phyloP scores from a whole-genome alignment of 225 moss, liverwort and hornwort species.

The Sphagnum contortum region DNA sequence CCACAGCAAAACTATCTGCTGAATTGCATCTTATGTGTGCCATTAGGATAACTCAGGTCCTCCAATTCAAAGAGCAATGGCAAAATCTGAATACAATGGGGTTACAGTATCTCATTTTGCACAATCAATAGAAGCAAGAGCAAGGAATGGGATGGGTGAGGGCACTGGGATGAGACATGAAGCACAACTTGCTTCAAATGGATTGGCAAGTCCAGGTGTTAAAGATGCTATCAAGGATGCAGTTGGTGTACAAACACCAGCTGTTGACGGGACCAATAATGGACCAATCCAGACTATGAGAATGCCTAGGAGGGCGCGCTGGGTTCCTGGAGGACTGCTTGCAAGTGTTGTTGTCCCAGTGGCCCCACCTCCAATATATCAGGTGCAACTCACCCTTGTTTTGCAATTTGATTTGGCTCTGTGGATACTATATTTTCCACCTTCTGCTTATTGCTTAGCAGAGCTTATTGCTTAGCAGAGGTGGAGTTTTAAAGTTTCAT shows the following conservation, averaged over 20 bases:
- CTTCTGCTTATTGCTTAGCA: neutral
- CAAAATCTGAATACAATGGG: too few relatives aligned
- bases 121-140: too few relatives aligned
- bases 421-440: neutral
- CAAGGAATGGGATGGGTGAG: too few relatives aligned
- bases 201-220: neutral
- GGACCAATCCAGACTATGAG: conserved; percentile 27
- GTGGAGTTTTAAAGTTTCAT: too few relatives aligned
- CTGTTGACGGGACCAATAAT: conserved; percentile 17
- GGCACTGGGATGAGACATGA: too few relatives aligned
- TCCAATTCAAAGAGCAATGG: too few relatives aligned
- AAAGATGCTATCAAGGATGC: conserved; percentile 8
- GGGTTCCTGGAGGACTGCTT: conserved; percentile 52
- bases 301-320: conserved; percentile 48
- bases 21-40: too few relatives aligned
- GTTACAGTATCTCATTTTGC: too few relatives aligned
- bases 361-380: conserved; percentile 45
- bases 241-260: conserved; percentile 9
- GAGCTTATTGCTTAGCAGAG: neutral
- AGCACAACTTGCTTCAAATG: too few relatives aligned
- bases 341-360: conserved; percentile 43
- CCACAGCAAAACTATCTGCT: too few relatives aligned
- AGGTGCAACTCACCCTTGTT: conserved; percentile 11
- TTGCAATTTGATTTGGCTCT: neutral
- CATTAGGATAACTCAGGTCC: too few relatives aligned